Conservation (phyloP, 192 early-diverging fungal genomes). For the Mortierella alpina region DNA sequence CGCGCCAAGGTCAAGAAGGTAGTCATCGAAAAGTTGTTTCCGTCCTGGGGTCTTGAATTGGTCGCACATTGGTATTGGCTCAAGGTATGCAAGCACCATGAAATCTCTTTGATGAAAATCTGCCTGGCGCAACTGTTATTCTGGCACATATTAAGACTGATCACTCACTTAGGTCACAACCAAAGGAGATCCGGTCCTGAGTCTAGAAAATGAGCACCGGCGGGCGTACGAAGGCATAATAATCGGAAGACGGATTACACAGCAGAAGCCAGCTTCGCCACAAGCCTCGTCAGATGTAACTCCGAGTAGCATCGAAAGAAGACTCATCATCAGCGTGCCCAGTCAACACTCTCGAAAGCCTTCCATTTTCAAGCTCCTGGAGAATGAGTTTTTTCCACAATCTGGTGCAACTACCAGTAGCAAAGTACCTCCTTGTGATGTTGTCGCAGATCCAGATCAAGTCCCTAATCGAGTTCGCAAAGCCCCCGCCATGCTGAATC, state of each 20-base stretch:
- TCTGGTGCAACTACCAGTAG: not conserved
- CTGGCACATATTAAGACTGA: not conserved
- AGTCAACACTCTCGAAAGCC: slow-evolving; percentile 74
- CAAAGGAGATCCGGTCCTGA: slow-evolving; percentile 55
- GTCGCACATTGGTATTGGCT: slow-evolving; percentile 75
- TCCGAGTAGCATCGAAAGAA: not conserved
- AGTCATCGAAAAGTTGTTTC: slow-evolving; percentile 73
- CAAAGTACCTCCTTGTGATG: not conserved
- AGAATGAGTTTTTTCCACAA: slow-evolving; percentile 20
- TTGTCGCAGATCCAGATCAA: no score
- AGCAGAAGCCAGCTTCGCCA: no score
- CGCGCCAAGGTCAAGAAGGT: slow-evolving; percentile 69
- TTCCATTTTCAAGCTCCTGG: slow-evolving; percentile 57
- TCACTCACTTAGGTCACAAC: slow-evolving; percentile 40
- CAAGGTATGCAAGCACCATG: slow-evolving; percentile 56
- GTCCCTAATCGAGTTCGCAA: not conserved
- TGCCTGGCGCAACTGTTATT: no score
- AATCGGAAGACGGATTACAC: slow-evolving; percentile 45
- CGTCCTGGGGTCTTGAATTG: slow-evolving; percentile 66
- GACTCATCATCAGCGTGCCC: slow-evolving; percentile 65
- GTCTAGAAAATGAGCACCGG: slow-evolving; percentile 59
- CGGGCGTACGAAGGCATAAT: slow-evolving; percentile 76
- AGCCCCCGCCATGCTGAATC: not conserved
- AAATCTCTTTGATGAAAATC: no score
- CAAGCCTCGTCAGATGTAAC: not conserved